These are phyloP conservation scores for Neurospora crassa DNA, from an alignment of 2,329 filamentous ascomycete genomes.

Conservation along the genomic window DNA sequence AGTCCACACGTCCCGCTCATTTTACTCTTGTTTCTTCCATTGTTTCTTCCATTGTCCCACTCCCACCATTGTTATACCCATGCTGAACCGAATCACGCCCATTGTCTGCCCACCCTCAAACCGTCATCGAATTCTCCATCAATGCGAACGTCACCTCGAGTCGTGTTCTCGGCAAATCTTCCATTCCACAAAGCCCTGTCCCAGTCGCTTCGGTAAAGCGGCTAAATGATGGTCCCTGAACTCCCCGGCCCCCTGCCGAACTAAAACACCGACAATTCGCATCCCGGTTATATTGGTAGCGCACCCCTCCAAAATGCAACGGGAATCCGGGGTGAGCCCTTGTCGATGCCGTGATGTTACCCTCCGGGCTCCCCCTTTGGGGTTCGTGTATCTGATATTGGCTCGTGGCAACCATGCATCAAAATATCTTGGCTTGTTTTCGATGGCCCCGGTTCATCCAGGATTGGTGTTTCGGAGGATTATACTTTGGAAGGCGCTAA, in stretches of 20 bases:
- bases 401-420: not conserved
- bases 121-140: not conserved
- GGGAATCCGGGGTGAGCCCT: not conserved
- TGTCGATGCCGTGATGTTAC: not conserved
- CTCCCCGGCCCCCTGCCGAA: not conserved
- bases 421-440: not conserved
- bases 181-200: not conserved
- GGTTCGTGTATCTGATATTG: not conserved
- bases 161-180: not conserved
- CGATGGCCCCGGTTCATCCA: not conserved
- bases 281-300: not conserved
- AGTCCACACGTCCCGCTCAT: not conserved
- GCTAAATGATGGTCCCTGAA: not conserved
- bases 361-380: not conserved
- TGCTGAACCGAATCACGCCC: not conserved
- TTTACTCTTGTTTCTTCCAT: not conserved
- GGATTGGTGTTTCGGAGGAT: not conserved
- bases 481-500: not conserved
- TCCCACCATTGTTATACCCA: not conserved
- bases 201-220: not conserved
- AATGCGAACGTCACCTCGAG: not conserved
- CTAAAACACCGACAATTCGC: not conserved
- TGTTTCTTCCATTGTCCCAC: not conserved
- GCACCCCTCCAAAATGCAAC: not conserved
- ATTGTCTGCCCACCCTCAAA: not conserved